Evolutionary conservation across 2,329 filamentous ascomycete genomes (phyloP), one percentile per base, ranked within the genome.

Genomic region (Claviceps africana): DNA sequence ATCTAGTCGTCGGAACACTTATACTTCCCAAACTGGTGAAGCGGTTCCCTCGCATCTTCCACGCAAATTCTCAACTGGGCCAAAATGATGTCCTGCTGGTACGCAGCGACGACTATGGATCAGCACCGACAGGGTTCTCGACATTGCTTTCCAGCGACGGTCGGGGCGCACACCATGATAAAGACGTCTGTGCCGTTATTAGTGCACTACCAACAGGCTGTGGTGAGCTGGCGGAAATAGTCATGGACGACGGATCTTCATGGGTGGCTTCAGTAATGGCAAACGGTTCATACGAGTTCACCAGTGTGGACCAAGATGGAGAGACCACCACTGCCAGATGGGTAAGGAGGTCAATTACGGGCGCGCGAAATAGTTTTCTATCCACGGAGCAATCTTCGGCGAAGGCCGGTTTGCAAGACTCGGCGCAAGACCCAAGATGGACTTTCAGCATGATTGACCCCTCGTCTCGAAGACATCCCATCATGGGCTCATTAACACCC

Each of bases 381-480:
- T 57, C 60, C n/a, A 50, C 53, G 21, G 49, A 53, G 9, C 56
- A 51, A 33, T 47, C 59, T 49, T 57, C 58, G 47, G 57, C 56
- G 52, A 52, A 57, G 17, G 55, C 56, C 7, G 55, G 64, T 3
- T 56, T 64, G 3, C 58, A 60, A 1, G 57, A 65, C 2, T 55
- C 61, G 1, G 31, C n/a, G 51, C 51, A 44, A 35, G 77, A 79
- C 47, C 70, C 67, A 53, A 81, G 79, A 62, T 90, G 83, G 70
- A 87, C 81, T 9, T 91, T 91, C 63, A 88, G 84, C 68, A 79
- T 88, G 56, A 82, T 91, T 59, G 79, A 85, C 58, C 79, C 85
- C 0, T 76, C 77, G 47, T 79, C 77, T 9, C 74, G 84, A 35
- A 79, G 83, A 13, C 86, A 91, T 61, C 86, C 87, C 4, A 79